Base-by-base conservation (phyloP, 2,329 filamentous ascomycete species). In the Curvularia spicifera region DNA sequence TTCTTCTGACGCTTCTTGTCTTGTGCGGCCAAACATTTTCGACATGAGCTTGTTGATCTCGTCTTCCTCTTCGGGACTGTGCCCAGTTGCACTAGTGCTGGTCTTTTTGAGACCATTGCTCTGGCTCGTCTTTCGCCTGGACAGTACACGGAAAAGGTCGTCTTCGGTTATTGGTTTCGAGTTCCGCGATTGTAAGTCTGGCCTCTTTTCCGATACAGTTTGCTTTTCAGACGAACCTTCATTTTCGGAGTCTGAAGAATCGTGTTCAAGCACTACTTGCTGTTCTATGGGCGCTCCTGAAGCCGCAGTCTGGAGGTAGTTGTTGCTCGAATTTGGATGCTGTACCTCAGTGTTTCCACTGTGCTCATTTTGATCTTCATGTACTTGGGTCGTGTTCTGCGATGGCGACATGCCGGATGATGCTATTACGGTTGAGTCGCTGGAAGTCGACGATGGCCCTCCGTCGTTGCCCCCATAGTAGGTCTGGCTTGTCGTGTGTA, bases 21-120 rank as follows among this genome's bases (percentile, higher is more conserved):
- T 82, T 20, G 84, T 84, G 33, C 81, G 78, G 5, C 89, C 89
- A 67, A 91, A 91, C 83, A 91, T 89, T 3, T 85, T 85, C 0
- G 87, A 90, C 80, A 91, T 86, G 39, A 91, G 76, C 10, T 80
- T 79, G 50, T 87, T 81, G 31, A 89, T 84, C 66, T 87, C 85
- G n/a, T 80, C 79, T 46, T 82, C 82, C 4, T 80, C 76, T 44
- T 72, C 65, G 15, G 65, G 51, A 22, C 60, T 69, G 2, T 63
- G 61, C 28, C 61, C 67, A 7, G 71, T 70, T 10, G 63, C 60
- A 9, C 56, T 57, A 3, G 73, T 76, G 20, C 68, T 65, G 9
- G 57, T 64, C 2, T 69, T 65, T n/a, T 64, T 64, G 24, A 76
- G 53, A 3, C 45, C 60, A 49, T 61, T 64, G 31, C 53, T 64